These are phyloP conservation scores for Entamoeba histolytica DNA, from an alignment of 208 protist species.

Conservation along the genomic window DNA sequence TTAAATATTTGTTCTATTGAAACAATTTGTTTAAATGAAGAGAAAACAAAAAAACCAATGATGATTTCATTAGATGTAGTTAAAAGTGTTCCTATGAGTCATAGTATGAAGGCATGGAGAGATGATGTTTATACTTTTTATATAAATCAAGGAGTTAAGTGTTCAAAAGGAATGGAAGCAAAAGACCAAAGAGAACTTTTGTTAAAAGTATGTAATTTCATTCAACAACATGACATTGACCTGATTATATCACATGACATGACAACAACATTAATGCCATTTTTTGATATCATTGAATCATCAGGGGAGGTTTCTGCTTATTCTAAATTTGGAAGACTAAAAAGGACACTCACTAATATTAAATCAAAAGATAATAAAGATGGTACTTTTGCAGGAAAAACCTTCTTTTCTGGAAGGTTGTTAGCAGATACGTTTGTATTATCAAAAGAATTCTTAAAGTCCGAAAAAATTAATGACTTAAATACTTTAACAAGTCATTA, in stretches of 20 bases:
- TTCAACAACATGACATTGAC: not conserved
- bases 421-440: not conserved
- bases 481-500: not conserved
- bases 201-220: not conserved
- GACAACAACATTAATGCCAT: not conserved
- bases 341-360: not conserved
- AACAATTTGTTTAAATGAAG: not conserved
- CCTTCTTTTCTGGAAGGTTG: not conserved
- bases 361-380: not conserved
- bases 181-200: not conserved
- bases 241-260: not conserved
- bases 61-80: not conserved
- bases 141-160: not conserved
- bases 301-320: not conserved
- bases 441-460: not conserved
- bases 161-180: not conserved
- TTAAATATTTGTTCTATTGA: not conserved
- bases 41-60: not conserved
- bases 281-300: not conserved
- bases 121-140: not conserved
- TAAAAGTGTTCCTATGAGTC: not conserved
- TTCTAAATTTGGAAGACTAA: not conserved
- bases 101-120: not conserved
- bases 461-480: not conserved
- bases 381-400: not conserved